These are phyloP conservation scores for Didymella segeticola DNA, from an alignment of 2,329 filamentous ascomycete genomes.

Conservation along the genomic window DNA sequence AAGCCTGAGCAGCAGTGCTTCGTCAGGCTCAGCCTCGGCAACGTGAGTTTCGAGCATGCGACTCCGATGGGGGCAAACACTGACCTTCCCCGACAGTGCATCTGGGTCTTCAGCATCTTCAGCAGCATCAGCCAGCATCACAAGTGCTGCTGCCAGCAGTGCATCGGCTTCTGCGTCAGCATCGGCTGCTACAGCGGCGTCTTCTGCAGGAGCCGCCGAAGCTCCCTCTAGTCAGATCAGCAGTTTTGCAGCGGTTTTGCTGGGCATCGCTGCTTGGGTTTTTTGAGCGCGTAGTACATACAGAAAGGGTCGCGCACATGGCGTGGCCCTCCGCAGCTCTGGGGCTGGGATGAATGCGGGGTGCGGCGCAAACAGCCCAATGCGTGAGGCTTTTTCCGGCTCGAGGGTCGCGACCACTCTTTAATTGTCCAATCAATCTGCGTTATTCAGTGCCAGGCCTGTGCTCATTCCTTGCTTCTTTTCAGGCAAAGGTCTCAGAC, in stretches of 20 bases:
- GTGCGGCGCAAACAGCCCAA: background rate
- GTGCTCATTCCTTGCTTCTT: background rate
- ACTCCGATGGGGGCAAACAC: too few relatives aligned
- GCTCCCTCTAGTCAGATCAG: background rate
- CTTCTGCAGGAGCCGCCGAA: background rate
- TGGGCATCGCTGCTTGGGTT: slow-evolving; percentile 17
- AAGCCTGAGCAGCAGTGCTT: slow-evolving; percentile 14
- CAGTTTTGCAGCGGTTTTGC: slow-evolving; percentile 6
- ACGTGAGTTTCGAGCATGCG: background rate
- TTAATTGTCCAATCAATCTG: background rate
- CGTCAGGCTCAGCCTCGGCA: slow-evolving; percentile 6
- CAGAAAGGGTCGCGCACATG: background rate
- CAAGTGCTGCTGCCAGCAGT: background rate
- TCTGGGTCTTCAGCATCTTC: slow-evolving; percentile 8
- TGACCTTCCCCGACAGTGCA: background rate
- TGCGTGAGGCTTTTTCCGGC: background rate
- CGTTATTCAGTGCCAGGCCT: background rate
- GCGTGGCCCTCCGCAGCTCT: too few relatives aligned
- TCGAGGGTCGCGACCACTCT: background rate
- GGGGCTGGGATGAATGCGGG: background rate
- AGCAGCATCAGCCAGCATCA: slow-evolving; percentile 5
- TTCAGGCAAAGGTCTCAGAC: too few relatives aligned
- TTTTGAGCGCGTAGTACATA: slow-evolving; percentile 4
- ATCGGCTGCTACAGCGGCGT: background rate
- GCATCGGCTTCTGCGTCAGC: background rate